Evolutionary conservation across 768 basidiomycete genomes (phyloP).

Genomic region (Auricularia auricula-judae): DNA sequence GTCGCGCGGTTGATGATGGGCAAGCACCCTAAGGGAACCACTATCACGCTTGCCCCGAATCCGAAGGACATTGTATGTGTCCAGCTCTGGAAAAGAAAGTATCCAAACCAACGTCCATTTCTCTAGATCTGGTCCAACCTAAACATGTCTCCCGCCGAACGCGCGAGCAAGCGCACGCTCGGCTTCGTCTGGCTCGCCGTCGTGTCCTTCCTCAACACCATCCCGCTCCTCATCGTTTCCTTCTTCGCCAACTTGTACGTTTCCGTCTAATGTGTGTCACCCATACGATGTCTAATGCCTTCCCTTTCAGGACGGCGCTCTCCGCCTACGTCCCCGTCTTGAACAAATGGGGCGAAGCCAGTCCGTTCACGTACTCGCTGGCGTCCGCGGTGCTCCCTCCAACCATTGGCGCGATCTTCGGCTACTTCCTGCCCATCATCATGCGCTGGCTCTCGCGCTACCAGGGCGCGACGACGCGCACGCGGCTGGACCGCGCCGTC

Average conservation of each 20-base stretch:
- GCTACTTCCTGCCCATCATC: conserved; percentile 81
- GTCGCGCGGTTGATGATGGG: conserved; percentile 59
- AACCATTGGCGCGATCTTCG: conserved; percentile 76
- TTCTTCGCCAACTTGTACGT: conserved; percentile 80
- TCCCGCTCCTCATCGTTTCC: conserved; percentile 85
- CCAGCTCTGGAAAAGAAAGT: too few relatives aligned
- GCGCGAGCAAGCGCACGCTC: conserved; percentile 52
- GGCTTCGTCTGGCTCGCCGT: conserved; percentile 71
- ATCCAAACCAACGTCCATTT: background rate
- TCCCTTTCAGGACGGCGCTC: conserved; percentile 28
- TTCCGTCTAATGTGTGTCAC: too few relatives aligned
- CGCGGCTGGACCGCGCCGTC: conserved; percentile 80
- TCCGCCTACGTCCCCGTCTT: conserved; percentile 67
- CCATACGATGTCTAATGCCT: background rate
- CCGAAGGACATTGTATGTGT: conserved; percentile 73
- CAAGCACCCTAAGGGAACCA: conserved; percentile 66
- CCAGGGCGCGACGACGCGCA: conserved; percentile 59
- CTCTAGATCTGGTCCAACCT: conserved; percentile 84
- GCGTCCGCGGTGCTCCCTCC: conserved; percentile 92
- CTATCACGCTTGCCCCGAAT: conserved; percentile 68
- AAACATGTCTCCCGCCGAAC: conserved; percentile 54
- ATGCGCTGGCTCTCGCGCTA: conserved; percentile 77
- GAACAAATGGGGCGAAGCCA: conserved; percentile 52
- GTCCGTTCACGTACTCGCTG: conserved; percentile 61
- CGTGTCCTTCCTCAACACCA: conserved; percentile 90